Percentiles rank a stretch among this genome's conserved stretches.
These are phyloP conservation scores for Fusarium torreyae DNA, from an alignment of 2,329 filamentous ascomycete genomes.

Conservation along the genomic window DNA sequence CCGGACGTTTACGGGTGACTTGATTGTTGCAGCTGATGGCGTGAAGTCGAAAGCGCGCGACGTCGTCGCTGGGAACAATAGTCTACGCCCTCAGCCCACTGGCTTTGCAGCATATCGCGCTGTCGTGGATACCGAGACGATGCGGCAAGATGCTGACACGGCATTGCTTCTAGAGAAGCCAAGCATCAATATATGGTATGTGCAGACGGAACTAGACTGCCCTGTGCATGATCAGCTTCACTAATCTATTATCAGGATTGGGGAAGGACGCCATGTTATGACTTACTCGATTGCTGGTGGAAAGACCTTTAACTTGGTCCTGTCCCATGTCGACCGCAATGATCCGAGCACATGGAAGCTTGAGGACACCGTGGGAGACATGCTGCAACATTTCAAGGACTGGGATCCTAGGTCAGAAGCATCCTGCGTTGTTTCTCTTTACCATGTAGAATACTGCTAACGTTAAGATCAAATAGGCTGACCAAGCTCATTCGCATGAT, in stretches of 20 bases:
- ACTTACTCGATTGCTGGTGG: constrained; percentile 12
- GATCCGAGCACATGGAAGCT: not conserved
- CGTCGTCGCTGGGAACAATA: no score
- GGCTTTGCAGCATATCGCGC: constrained; percentile 13
- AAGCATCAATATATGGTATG: constrained; percentile 9
- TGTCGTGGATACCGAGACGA: not conserved
- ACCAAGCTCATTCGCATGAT: no score
- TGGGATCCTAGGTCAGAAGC: no score
- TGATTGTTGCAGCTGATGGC: constrained; percentile 1
- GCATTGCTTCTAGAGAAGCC: constrained; percentile 3
- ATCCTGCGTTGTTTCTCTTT: no score
- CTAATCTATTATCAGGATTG: not conserved
- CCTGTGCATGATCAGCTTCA: not conserved
- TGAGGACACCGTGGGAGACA: no score
- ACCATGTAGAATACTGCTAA: no score
- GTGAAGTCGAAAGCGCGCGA: constrained; percentile 7
- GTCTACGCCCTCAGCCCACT: constrained; percentile 4
- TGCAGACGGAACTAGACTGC: no score
- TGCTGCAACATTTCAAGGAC: no score
- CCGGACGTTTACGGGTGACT: not conserved
- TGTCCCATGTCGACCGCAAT: constrained; percentile 1
- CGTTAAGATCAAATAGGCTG: no score
- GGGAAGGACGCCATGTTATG: constrained; percentile 17
- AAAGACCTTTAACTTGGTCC: constrained; percentile 17
- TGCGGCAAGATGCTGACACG: not conserved